Base-by-base conservation (phyloP, 805 yeast species). In the Ogataea trehaloabstinens region DNA sequence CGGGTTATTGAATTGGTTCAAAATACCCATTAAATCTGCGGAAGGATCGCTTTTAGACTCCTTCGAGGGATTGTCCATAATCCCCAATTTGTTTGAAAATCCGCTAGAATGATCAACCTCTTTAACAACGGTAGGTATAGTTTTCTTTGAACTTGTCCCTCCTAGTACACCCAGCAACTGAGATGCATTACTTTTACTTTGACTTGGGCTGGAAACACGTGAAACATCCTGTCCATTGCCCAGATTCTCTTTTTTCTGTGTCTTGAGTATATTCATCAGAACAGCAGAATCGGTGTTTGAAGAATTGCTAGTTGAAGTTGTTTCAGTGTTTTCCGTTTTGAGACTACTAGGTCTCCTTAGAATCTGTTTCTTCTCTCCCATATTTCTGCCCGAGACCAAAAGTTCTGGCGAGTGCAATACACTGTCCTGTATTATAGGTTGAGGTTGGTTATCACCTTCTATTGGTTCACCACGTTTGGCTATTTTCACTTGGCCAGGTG, bases 51-150 rank as follows among this genome's bases (percentile, higher is more conserved):
- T 10, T n/a, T 27, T 27, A 8, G 13, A 20, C 36, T 30, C 24
- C 41, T 40, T 30, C 19, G 33, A 8, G 13, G 33, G 16, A 37
- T 28, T 31, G 21, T 28, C 31, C 31, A 28, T 8, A 28, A 28
- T 28, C 13, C 31, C 31, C 31, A 12, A 8, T n/a, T 16, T 28
- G 13, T 16, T n/a, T 12, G 8, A 8, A 12, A 22, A 22, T 12
- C 25, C 25, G 12, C 11, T 22, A 22, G 12, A 12, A 12, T 22
- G 25, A 22, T 8, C 12, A 22, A 12, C 12, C 8, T 22, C 12
- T 22, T 12, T 12, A 8, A 8, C 12, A 27, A 16, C 30, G 10
- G 30, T 11, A 8, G 8, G 6, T 7, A 12, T 16, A 11, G 30
- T 12, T 12, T 11, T 15, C 30, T 27, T 11, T 11, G n/a, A 7